A percentile compares a stretch with the other conserved stretches of the same genome.
These are phyloP conservation scores for Cyclotella atomus DNA, from an alignment of 108 stramenopile genomes.

Conservation along the genomic window DNA sequence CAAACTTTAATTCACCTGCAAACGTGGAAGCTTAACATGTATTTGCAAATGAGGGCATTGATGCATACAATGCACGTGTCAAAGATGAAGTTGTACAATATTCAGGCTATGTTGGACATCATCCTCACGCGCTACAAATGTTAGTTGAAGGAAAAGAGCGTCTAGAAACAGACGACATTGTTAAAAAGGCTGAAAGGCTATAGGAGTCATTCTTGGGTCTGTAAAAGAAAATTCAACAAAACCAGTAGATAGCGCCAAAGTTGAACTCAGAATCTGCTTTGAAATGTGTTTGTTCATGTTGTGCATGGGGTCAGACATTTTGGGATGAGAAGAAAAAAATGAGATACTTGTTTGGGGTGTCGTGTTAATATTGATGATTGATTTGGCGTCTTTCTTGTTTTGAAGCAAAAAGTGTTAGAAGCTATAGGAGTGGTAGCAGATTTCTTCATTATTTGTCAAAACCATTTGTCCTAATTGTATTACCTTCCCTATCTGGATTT, in stretches of 20 bases:
- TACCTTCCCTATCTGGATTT: no score
- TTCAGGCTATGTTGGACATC: neutral
- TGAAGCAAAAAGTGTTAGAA: no score
- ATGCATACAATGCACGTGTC: neutral
- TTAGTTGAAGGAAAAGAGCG: neutral
- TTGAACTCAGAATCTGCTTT: no score
- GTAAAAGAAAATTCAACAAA: no score
- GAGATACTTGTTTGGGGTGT: neutral
- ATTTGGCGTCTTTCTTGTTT: no score
- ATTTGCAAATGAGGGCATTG: neutral
- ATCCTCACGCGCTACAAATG: neutral
- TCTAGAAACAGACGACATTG: neutral
- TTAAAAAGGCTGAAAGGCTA: neutral
- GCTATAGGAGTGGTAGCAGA: no score
- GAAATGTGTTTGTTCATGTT: neutral
- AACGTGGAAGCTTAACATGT: neutral
- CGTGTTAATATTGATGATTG: no score
- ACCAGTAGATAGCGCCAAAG: no score
- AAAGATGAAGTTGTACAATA: neutral
- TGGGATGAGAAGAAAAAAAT: slow-evolving; percentile 8
- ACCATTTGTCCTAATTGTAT: no score
- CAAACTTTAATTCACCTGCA: slow-evolving; percentile 2
- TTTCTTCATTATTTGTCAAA: no score
- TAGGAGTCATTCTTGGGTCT: no score
- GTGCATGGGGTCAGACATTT: neutral